Base-by-base conservation (phyloP, 179 eudicot genomes). In the Actinidia arguta region DNA sequence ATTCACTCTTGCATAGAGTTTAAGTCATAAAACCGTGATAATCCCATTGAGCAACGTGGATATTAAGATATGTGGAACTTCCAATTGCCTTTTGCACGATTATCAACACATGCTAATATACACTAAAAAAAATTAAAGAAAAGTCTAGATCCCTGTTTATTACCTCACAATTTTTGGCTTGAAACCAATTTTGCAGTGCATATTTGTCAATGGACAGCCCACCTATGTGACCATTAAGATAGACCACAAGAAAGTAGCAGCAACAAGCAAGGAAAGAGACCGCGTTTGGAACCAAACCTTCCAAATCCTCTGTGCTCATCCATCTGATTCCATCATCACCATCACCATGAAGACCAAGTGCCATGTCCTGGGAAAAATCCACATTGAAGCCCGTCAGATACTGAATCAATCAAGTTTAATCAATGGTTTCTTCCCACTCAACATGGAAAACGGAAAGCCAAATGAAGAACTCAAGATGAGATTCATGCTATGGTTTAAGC, bases 271-370 rank as follows among this genome's bases (percentile, higher is more conserved):
- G 12, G 92, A 92, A 88, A 75, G 81, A 8, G 92, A 88, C 70
- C 83, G 93, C 4, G 83, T 92, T 58, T 97, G 99, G 99, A 97
- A 97, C 88, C 99, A 94, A 83, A 95, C 95, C 62, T 94, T 95
- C 62, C 94, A 89, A 80, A 89, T 97, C 80, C 91, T 92, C 8
- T 95, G 99, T 81, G 99, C 99, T 55, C 95, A 97, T 87, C 88
- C 93, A 6, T 85, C 88, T 0, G 88, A 92, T 17, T 83, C 98
- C n/a, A 87, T 82, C 25, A 84, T 97, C 85, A 92, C 92, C 63
- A 89, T 97, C 67, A 88, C 95, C 55, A 82, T 97, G 83, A 93
- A 89, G 86, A 91, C 92, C 50, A 95, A 88, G 77, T 90, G 92
- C 56, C 79, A 88, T 5, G 42, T 88, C 75, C 88, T 97, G 36